Evolutionary conservation across 1,139 yeast genomes (phyloP), one percentile per base, ranked within the genome.

Genomic region (Yamadazyma atlantica): DNA sequence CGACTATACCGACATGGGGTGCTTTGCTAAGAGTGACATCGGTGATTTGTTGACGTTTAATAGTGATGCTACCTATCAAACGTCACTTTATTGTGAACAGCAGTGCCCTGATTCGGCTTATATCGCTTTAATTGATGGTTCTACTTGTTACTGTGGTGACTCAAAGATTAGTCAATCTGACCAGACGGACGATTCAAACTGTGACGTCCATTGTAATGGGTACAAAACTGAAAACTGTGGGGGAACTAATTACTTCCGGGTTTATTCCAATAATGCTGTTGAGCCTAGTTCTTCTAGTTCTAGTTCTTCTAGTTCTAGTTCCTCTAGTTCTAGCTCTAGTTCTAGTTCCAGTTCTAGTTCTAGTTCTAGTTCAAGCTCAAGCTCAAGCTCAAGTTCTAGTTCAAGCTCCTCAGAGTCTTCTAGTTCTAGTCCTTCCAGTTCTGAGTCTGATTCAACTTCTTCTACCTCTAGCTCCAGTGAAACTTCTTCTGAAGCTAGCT

Each of bases 171-270:
- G 51, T 14, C 33, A 59, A 11, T 49, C 57, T 11, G 60, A 58
- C 29, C 53, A 61, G 38, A 67, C 62, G 2, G 57, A 46, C 41
- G 49, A 45, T 24, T 55, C 66, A 23, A 59, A 69, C 34, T 84
- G 92, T 62, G 50, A 69, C 37, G 51, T 55, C 3, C 40, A 56
- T 2, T 84, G 92, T 59, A 56, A 60, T 32, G 90, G 89, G 5
- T 83, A 75, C 57, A 72, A 73, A 2, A 41, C 49, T 7, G 82
- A 79, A 43, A 67, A 57, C 16, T 84, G 92, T 60, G 92, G 92
- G 49, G 87, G 87, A n/a, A 33, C 49, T 30, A 59, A 58, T 18
- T 75, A 72, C 46, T 71, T 73, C 48, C 64, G 74, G 36, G 77
- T 83, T 9, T 80, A 69, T 46, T 51, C 55, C 12, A 67, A 72